Evolutionary conservation across 352 stramenopile species (phyloP).

Genomic region (Phytophthora pinifolia): DNA sequence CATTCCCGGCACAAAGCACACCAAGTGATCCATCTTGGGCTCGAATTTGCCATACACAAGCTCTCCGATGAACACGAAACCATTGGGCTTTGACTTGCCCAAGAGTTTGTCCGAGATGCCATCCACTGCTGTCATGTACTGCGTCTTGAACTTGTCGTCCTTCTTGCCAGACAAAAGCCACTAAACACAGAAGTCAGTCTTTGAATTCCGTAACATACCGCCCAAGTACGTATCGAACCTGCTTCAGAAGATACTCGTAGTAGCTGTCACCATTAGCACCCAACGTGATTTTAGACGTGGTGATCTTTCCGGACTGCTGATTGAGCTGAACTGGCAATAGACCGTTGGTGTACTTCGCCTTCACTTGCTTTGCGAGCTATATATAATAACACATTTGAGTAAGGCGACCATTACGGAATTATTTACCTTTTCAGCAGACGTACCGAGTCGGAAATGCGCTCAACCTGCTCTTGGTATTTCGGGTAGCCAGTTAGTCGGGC

Average conservation of each 20-base stretch:
- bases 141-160: slow-evolving; percentile 66
- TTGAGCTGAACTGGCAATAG: slow-evolving; percentile 59
- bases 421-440: neutral
- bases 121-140: slow-evolving; percentile 67
- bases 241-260: slow-evolving; percentile 86
- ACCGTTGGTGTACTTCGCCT: slow-evolving; percentile 54
- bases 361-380: slow-evolving; percentile 54
- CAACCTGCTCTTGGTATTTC: slow-evolving; percentile 68
- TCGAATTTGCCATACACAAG: slow-evolving; percentile 50
- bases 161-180: slow-evolving; percentile 76
- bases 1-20: slow-evolving; percentile 91
- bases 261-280: slow-evolving; percentile 82
- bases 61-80: slow-evolving; percentile 69
- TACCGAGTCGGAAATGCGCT: slow-evolving; percentile 70
- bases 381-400: neutral
- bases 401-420: neutral
- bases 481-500: slow-evolving; percentile 53
- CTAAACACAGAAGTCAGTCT: slow-evolving; percentile 23
- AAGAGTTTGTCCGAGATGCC: slow-evolving; percentile 63
- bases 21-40: slow-evolving; percentile 88
- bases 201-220: too few species aligned
- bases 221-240: slow-evolving; percentile 34
- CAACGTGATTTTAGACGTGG: slow-evolving; percentile 59
- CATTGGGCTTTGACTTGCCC: slow-evolving; percentile 57
- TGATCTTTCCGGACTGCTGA: slow-evolving; percentile 39